Conservation (phyloP, 1,139 yeast species). For the Nakaseomyces uthaithaninus region DNA sequence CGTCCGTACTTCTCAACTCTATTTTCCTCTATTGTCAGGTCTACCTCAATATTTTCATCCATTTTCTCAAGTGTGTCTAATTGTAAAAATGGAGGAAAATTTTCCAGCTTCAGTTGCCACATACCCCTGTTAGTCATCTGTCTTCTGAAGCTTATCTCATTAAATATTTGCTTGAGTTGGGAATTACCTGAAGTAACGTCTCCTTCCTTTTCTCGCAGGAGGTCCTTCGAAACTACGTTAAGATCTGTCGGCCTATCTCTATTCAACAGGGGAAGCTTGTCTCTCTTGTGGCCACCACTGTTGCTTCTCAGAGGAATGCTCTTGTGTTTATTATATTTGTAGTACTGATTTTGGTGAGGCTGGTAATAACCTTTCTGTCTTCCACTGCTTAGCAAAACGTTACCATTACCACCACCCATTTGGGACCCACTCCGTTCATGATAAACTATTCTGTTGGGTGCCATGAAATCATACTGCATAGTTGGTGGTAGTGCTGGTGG, state of each 20-base stretch:
- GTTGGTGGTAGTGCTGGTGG: slow-evolving; percentile 4
- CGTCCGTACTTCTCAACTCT: slow-evolving; percentile 26
- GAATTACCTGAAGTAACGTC: slow-evolving; percentile 11
- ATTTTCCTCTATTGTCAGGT: slow-evolving; percentile 11
- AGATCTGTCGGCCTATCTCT: slow-evolving; percentile 10
- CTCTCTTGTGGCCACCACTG: slow-evolving; percentile 4
- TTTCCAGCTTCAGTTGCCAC: slow-evolving; percentile 28
- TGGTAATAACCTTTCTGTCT: not conserved
- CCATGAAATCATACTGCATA: slow-evolving; percentile 6
- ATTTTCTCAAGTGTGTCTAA: slow-evolving; percentile 17
- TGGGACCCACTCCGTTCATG: not conserved
- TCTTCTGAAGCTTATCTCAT: slow-evolving; percentile 29
- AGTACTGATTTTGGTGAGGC: not conserved
- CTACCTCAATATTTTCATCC: slow-evolving; percentile 9
- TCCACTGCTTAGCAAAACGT: not conserved
- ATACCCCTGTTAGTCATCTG: slow-evolving; percentile 33
- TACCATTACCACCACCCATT: not conserved
- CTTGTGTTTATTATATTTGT: not conserved
- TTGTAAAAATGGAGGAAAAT: slow-evolving; percentile 30
- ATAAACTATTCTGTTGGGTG: slow-evolving; percentile 1
- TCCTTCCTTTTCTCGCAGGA: slow-evolving; percentile 13
- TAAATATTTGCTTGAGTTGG: slow-evolving; percentile 26
- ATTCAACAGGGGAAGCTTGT: slow-evolving; percentile 9
- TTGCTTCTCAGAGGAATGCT: slow-evolving; percentile 4
- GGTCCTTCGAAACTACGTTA: slow-evolving; percentile 15